Evolutionary conservation across 2,329 filamentous ascomycete species (phyloP).

Genomic region (Elsinoe arachidis): DNA sequence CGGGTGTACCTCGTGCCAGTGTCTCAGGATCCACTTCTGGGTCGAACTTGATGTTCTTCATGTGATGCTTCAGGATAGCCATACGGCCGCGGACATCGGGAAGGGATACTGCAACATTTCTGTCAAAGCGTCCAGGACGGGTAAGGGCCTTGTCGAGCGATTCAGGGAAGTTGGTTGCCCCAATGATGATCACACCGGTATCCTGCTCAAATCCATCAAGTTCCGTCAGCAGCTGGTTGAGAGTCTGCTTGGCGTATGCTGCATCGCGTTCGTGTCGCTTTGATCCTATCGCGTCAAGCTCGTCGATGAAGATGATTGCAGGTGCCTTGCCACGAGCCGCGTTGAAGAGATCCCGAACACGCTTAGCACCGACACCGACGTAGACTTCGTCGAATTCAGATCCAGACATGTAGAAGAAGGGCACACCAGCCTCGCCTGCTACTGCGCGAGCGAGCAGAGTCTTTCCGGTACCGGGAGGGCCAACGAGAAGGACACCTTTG

Average conservation of each 20-base stretch:
- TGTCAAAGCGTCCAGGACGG: slow-evolving; percentile 89
- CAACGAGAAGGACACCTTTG: slow-evolving; percentile 90
- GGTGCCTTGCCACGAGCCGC: slow-evolving; percentile 79
- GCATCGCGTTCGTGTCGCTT: slow-evolving; percentile 89
- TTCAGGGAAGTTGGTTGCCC: slow-evolving; percentile 92
- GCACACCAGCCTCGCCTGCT: slow-evolving; percentile 91
- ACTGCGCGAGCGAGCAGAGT: slow-evolving; percentile 91
- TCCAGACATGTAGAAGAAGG: slow-evolving; percentile 99
- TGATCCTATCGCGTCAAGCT: slow-evolving; percentile 87
- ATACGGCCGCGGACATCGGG: slow-evolving; percentile 90
- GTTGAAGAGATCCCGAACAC: slow-evolving; percentile 84
- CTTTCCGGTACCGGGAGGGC: slow-evolving; percentile 94
- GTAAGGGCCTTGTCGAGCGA: slow-evolving; percentile 90
- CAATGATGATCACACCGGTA: slow-evolving; percentile 89
- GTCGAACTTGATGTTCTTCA: slow-evolving; percentile 77
- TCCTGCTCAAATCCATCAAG: slow-evolving; percentile 95
- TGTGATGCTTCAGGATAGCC: slow-evolving; percentile 86
- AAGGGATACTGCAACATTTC: slow-evolving; percentile 78
- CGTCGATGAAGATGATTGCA: slow-evolving; percentile 91
- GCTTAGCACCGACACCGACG: slow-evolving; percentile 92
- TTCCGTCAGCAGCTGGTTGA: slow-evolving; percentile 95
- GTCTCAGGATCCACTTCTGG: slow-evolving; percentile 73
- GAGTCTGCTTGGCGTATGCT: slow-evolving; percentile 90
- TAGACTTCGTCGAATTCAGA: slow-evolving; percentile 97
- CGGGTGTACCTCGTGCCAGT: slow-evolving; percentile 78